Evolutionary conservation across 805 yeast species (phyloP).

Genomic region (Saccharomyces kudriavzevii): DNA sequence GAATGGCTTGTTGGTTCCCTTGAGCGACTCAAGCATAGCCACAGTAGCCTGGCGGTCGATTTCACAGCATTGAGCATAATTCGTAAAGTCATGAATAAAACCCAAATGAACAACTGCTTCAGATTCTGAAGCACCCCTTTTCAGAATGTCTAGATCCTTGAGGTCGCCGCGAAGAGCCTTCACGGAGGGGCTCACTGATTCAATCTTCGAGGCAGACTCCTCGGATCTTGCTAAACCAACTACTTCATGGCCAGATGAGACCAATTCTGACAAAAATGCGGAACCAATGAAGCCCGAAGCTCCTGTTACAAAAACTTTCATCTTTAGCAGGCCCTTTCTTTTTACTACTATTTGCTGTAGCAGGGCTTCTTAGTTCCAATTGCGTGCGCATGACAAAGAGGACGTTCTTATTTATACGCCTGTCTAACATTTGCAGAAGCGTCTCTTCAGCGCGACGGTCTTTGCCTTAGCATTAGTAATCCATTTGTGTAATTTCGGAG

Average conservation of each 20-base stretch:
- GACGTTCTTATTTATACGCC: too few relatives aligned
- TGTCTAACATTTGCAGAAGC: too few relatives aligned
- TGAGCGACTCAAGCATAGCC: slow-evolving; percentile 24
- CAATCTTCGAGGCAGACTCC: slow-evolving; percentile 23
- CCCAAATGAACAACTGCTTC: slow-evolving; percentile 37
- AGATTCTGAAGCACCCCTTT: slow-evolving; percentile 21
- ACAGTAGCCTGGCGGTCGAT: slow-evolving; percentile 26
- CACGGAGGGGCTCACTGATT: slow-evolving; percentile 17
- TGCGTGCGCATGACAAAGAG: too few relatives aligned
- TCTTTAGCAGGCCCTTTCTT: slow-evolving; percentile 5
- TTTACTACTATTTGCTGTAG: too few relatives aligned
- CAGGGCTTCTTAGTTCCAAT: too few relatives aligned
- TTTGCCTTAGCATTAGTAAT: too few relatives aligned
- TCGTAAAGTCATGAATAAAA: slow-evolving; percentile 28
- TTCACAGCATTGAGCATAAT: slow-evolving; percentile 11
- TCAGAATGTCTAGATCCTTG: slow-evolving; percentile 23
- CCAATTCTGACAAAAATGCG: slow-evolving; percentile 15
- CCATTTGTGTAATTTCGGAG: too few relatives aligned
- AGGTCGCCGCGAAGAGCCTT: slow-evolving; percentile 28
- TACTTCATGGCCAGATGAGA: slow-evolving; percentile 23
- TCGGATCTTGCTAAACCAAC: slow-evolving; percentile 30
- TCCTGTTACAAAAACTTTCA: slow-evolving; percentile 33
- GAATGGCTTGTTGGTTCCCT: slow-evolving; percentile 27
- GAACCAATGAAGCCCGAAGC: slow-evolving; percentile 32
- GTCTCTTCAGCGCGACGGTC: too few relatives aligned